These are phyloP conservation scores for Aspergillus amoenus DNA, from an alignment of 2,329 filamentous ascomycete genomes.

Conservation along the genomic window DNA sequence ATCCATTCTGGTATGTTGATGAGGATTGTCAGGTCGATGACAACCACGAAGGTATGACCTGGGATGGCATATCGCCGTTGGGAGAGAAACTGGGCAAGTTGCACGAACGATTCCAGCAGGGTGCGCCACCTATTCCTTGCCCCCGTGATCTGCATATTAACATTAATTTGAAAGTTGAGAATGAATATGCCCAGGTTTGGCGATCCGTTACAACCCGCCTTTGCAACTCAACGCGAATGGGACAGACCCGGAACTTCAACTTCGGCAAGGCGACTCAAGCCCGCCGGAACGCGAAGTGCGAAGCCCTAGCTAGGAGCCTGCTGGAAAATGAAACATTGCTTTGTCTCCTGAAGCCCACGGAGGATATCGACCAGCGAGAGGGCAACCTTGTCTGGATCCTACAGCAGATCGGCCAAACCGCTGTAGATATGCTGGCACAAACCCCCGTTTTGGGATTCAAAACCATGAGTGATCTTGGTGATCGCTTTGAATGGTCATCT, in stretches of 20 bases:
- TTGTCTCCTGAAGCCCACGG: not conserved
- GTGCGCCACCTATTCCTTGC: not conserved
- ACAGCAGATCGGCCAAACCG: not conserved
- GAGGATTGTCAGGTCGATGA: not conserved
- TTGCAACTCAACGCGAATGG: not conserved
- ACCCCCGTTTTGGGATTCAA: not conserved
- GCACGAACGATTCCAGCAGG: not conserved
- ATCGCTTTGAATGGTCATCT: not conserved
- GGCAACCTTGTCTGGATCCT: not conserved
- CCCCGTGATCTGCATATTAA: too few relatives aligned
- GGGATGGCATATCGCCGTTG: not conserved
- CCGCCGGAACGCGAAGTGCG: not conserved
- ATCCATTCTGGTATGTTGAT: constrained; percentile 1
- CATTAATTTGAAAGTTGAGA: not conserved
- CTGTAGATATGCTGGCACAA: not conserved
- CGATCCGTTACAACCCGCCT: not conserved
- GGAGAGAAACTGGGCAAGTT: not conserved
- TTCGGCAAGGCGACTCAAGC: not conserved
- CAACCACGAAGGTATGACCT: not conserved
- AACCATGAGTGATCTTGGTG: not conserved
- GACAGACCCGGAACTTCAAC: not conserved
- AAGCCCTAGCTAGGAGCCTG: not conserved
- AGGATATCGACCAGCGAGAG: not conserved
- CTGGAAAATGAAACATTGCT: not conserved
- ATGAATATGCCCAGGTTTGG: not conserved